phyloP scores from a whole-genome alignment of 495 filamentous ascomycete species.

The Penicillium verhagenii region DNA sequence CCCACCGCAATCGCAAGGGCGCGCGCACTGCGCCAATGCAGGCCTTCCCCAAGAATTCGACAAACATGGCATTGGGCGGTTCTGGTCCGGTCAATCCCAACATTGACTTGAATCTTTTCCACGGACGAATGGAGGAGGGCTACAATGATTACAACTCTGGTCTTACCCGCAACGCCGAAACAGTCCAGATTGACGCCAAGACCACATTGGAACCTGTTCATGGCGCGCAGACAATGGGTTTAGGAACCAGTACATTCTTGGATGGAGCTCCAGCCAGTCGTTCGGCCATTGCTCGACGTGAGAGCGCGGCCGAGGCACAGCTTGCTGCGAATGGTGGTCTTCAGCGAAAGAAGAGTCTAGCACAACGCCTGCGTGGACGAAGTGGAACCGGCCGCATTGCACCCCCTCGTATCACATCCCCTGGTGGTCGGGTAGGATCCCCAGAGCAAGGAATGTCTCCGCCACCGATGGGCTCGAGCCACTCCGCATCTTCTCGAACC shows the following conservation, averaged over 20 bases:
- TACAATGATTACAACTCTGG: conserved; percentile 69
- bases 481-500: conserved; percentile 28
- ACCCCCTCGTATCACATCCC: too few relatives aligned
- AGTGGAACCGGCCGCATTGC: conserved; percentile 40
- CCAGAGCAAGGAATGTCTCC: conserved; percentile 40
- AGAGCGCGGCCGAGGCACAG: conserved; percentile 59
- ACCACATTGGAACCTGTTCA: conserved; percentile 67
- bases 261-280: conserved; percentile 90
- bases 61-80: conserved; percentile 90
- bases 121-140: conserved; percentile 80
- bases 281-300: conserved; percentile 74
- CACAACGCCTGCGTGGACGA: conserved; percentile 76
- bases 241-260: conserved; percentile 94
- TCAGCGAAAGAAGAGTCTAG: conserved; percentile 88
- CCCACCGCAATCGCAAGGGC: conserved; percentile 86
- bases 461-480: conserved; percentile 29
- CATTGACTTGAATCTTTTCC: conserved; percentile 78
- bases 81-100: conserved; percentile 79
- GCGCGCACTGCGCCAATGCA: conserved; percentile 88
- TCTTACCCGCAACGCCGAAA: conserved; percentile 40
- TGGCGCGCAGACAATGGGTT: conserved; percentile 76
- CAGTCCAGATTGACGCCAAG: conserved; percentile 56
- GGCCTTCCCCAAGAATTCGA: conserved; percentile 86
- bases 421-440: conserved; percentile 51
- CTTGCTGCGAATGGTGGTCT: conserved; percentile 59